Evolutionary conservation across 768 basidiomycete genomes (phyloP), one percentile per base, ranked within the genome.

Genomic region (Boletellus sp.): DNA sequence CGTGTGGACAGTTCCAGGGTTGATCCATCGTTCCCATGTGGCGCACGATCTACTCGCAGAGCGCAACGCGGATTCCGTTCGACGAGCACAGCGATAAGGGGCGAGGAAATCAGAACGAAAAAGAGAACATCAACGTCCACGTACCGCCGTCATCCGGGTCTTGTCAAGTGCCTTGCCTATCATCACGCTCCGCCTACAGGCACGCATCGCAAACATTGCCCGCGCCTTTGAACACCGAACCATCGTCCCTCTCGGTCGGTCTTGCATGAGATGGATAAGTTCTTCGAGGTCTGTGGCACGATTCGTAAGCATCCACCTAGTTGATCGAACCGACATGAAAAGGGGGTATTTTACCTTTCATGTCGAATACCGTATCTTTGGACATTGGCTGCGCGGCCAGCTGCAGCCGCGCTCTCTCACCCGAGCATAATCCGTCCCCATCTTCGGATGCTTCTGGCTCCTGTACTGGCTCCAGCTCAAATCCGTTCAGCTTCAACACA

Each of bases 171-270:
- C 76, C 72, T 81, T 90, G 4, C 96, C 94, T 38, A 97, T 77
- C 96, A 98, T 99, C 36, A 96, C 85, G 67, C 94, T 97, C 72
- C 90, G 94, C 55, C 95, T 68, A 69, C 96, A 99, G 0, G 96
- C 96, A 32, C 94, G 80, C 79, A 85, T 90, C 0, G 96, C 96
- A 63, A 99, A 97, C 94, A 99, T 97, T 5, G 84, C 77, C 15
- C 94, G 79, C 15, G 90, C 92, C 67, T 98, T 98, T 15, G 87
- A 87, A 62, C 93, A 96, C 19, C 96, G 78, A 0, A 96, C 90
- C 80, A 92, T 88, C 59, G 85, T 81, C 2, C 90, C 89, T 0
- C 75, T 67, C 0, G 92, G 85, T 8, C 78, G 75, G 60, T 94
- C 89, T 33, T 81, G 81, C 71, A 99, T 76, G 13, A 95, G 72